phyloP scores from a whole-genome alignment of 371 early-diverging fungal species.

The Mycotypha africana region DNA sequence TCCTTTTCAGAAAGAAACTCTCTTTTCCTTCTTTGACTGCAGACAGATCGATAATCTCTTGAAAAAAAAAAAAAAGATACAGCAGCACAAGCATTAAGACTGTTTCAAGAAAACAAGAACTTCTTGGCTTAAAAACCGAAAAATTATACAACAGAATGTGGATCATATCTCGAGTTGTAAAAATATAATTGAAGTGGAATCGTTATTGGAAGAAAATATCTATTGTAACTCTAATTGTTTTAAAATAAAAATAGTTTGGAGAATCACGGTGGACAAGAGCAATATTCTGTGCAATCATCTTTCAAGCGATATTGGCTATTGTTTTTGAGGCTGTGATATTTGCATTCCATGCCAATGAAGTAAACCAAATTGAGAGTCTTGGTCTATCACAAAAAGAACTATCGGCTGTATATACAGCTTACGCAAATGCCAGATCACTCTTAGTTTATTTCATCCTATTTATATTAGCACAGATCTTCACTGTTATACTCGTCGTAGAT shows the following conservation, averaged over 20 bases:
- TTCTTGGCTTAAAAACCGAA: too few species aligned
- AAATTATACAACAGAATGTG: too few species aligned
- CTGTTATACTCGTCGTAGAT: constrained; percentile 38
- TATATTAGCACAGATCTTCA: constrained; percentile 42
- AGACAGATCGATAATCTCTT: too few species aligned
- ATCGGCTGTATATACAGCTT: constrained; percentile 11
- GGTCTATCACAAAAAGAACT: not conserved
- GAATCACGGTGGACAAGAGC: constrained; percentile 46
- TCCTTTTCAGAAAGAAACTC: too few species aligned
- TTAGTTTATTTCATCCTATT: constrained; percentile 40
- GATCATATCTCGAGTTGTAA: constrained; percentile 48
- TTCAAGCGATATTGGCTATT: constrained; percentile 36
- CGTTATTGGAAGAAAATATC: too few species aligned
- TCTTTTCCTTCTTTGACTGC: too few species aligned
- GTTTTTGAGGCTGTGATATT: constrained; percentile 40
- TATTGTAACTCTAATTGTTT: not conserved
- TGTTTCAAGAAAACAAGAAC: too few species aligned
- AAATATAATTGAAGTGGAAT: constrained; percentile 1
- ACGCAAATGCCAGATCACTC: constrained; percentile 41
- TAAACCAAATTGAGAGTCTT: constrained; percentile 19
- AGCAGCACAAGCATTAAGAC: too few species aligned
- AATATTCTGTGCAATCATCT: constrained; percentile 29
- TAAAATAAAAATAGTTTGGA: constrained; percentile 31
- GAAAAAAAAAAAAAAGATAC: too few species aligned
- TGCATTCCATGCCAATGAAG: constrained; percentile 22